Base-by-base conservation (phyloP, 2,329 filamentous ascomycete species). In the Rhynchosporium secalis region DNA sequence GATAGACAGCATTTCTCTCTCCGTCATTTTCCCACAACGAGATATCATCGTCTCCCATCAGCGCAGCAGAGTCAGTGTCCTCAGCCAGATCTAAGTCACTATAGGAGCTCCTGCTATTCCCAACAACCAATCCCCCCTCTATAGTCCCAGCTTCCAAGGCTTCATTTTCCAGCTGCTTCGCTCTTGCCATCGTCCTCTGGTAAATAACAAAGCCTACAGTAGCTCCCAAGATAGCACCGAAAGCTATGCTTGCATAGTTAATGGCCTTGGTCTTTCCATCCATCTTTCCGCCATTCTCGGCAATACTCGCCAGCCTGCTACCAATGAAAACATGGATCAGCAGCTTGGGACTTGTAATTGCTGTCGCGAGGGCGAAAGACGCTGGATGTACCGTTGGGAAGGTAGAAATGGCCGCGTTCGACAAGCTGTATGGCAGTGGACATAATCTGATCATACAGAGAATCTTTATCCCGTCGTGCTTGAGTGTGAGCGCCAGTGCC, bases 281-380 rank as follows among this genome's bases (percentile, higher is more conserved):
- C 94, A 98, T 97, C 73, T 89, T 84, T 72, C 91, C 91, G 66
- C 88, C 90, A 61, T 86, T 84, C 70, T 96, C 90, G n/a, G 90
- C 91, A 40, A 99, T 85, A 58, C 88, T 81, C 49, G 91, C 92
- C 15, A 99, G 80, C 60, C 92, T 85, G 72, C 85, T 88, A 65
- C 95, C 95, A 71, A 99, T 92, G 77, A 97, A 99, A 70, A 96
- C 86, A 73, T 96, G 91, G 56, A 99, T 87, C 63, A 98, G 81
- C 20, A 99, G 81, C 73, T 98, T 99, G 6, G 95, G 95, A 13
- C 82, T 85, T 57, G 92, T 87, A 15, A 94, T 78, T 2, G 91
- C 88, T 0, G 94, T 98, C 5, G 95, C 94, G 51, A 92, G 75
- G 38, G 87, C 88, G 77, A 96, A 98, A 52, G 84, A 84, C 64